Conservation (phyloP, 768 basidiomycete species). For the Obba rivulosa region DNA sequence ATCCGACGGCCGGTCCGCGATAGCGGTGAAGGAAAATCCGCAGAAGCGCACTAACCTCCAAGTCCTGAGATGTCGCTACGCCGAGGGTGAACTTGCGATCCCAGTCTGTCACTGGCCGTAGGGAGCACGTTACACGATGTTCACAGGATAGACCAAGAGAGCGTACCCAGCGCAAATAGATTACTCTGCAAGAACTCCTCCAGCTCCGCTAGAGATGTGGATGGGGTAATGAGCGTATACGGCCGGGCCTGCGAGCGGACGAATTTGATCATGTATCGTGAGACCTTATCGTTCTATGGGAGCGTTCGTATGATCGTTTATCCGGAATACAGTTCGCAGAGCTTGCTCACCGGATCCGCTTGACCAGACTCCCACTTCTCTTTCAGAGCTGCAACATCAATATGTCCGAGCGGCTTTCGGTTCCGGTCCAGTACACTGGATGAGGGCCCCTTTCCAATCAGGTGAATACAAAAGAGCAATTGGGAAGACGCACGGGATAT, state of each 20-base stretch:
- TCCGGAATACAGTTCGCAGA: background rate
- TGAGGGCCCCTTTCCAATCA: background rate
- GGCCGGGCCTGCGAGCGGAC: constrained; percentile 53
- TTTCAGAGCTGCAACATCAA: constrained; percentile 75
- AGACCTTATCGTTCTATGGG: constrained; percentile 63
- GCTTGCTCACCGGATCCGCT: constrained; percentile 59
- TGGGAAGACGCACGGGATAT: constrained; percentile 65
- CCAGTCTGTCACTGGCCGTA: constrained; percentile 67
- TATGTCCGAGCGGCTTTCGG: constrained; percentile 76
- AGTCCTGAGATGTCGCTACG: constrained; percentile 72
- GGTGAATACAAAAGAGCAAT: background rate
- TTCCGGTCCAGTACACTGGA: constrained; percentile 68
- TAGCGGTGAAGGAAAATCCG: background rate
- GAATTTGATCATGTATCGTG: constrained; percentile 69
- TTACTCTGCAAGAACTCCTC: constrained; percentile 71
- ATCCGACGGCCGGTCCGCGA: background rate
- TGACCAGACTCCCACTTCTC: constrained; percentile 69
- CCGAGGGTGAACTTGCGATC: constrained; percentile 79
- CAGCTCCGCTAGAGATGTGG: constrained; percentile 73
- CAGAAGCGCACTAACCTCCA: constrained; percentile 36
- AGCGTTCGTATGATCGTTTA: background rate
- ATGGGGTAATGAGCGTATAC: constrained; percentile 77
- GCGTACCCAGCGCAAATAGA: constrained; percentile 70
- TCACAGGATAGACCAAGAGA: background rate
- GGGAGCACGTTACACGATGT: background rate